Percentiles rank a stretch among this genome's conserved stretches.
phyloP scores from a whole-genome alignment of 169 alveolate species.

The Babesia divergens region DNA sequence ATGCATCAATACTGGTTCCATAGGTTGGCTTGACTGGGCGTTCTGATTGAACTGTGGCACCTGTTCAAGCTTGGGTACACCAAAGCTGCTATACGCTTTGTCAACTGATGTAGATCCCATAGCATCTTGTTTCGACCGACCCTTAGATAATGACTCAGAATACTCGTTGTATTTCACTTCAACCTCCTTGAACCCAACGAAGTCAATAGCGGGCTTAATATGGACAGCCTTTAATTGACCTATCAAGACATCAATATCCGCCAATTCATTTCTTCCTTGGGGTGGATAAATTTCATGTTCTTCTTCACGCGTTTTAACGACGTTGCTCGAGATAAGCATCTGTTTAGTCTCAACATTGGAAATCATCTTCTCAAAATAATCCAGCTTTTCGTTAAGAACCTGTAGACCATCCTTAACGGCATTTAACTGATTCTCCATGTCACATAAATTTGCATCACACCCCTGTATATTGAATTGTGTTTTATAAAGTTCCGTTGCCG shows the following conservation, averaged over 20 bases:
- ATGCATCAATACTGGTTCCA: no score
- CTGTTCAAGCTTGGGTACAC: no score
- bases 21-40: no score
- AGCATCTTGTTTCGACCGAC: not conserved
- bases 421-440: conserved; percentile 14
- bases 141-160: not conserved
- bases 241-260: not conserved
- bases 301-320: not conserved
- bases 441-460: not conserved
- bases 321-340: not conserved
- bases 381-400: not conserved
- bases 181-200: conserved; percentile 3
- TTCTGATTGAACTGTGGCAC: no score
- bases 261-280: not conserved
- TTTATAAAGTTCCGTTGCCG: not conserved
- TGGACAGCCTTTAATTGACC: not conserved
- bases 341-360: not conserved
- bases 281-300: no score
- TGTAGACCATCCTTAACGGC: not conserved
- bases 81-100: not conserved
- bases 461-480: not conserved
- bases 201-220: not conserved
- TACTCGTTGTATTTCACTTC: not conserved
- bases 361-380: conserved; percentile 1
- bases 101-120: not conserved